Percentiles rank a stretch among this genome's conserved stretches.
phyloP scores from a whole-genome alignment of 2,329 filamentous ascomycete species.

The Periconia sp. region DNA sequence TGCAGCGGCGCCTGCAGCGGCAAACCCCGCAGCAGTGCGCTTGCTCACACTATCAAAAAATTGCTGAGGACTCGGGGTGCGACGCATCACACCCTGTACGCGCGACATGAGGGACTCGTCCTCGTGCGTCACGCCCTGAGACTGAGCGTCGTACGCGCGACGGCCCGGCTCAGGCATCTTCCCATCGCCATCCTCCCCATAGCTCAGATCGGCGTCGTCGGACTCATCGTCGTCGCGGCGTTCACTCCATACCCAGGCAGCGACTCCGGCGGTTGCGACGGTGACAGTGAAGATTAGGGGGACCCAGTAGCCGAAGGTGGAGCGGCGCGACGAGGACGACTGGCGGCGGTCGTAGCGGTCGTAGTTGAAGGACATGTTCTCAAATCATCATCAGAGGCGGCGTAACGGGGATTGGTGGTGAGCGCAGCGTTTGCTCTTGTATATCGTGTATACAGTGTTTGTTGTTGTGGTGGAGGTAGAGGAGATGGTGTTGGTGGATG shows the following conservation, averaged over 20 bases:
- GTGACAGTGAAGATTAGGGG: conserved; percentile 85
- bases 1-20: conserved; percentile 79
- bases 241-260: conserved; percentile 93
- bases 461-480: conserved; percentile 16
- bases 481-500: conserved; percentile 1
- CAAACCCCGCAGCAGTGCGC: conserved; percentile 77
- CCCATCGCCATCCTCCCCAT: conserved; percentile 45
- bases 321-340: conserved; percentile 57
- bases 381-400: conserved; percentile 8
- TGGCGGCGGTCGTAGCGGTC: conserved; percentile 57
- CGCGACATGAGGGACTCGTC: conserved; percentile 68
- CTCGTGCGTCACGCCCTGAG: conserved; percentile 31
- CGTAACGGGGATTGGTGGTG: neutral
- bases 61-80: conserved; percentile 85
- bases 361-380: conserved; percentile 50
- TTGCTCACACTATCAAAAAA: conserved; percentile 82
- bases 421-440: conserved; percentile 1
- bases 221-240: conserved; percentile 71
- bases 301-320: conserved; percentile 80
- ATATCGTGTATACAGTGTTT: conserved; percentile 14
- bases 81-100: conserved; percentile 77
- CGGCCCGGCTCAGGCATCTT: conserved; percentile 20
- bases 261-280: conserved; percentile 81
- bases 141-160: conserved; percentile 17
- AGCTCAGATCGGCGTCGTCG: conserved; percentile 54